These are phyloP conservation scores for Arthrinium phaeospermum DNA, from an alignment of 2,329 filamentous ascomycete species.

Conservation along the genomic window DNA sequence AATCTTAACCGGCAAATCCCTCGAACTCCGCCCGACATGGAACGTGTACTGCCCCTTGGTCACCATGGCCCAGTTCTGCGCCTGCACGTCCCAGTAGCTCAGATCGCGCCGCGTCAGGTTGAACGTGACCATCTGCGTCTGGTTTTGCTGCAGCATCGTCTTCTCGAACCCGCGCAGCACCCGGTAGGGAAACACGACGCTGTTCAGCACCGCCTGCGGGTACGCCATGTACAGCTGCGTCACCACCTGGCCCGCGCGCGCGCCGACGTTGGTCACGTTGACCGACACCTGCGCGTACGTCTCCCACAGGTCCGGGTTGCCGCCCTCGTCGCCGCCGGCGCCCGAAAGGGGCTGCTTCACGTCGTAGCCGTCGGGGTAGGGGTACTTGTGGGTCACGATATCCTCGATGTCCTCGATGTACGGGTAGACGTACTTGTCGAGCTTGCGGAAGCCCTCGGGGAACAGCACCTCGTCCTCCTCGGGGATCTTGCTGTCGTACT, in stretches of 20 bases:
- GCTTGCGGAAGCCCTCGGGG: conserved; percentile 62
- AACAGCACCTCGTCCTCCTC: conserved; percentile 63
- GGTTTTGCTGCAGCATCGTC: conserved; percentile 60
- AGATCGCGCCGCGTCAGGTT: conserved; percentile 70
- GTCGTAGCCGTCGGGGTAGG: conserved; percentile 63
- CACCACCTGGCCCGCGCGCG: conserved; percentile 47
- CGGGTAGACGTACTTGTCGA: conserved; percentile 76
- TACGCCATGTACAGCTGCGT: conserved; percentile 55
- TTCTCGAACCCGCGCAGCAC: conserved; percentile 79
- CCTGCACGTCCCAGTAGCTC: conserved; percentile 72
- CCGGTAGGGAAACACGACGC: conserved; percentile 67
- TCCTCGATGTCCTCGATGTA: conserved; percentile 63
- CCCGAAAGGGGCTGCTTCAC: conserved; percentile 56
- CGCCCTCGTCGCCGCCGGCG: conserved; percentile 72
- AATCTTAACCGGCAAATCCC: conserved; percentile 29
- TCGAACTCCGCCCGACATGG: conserved; percentile 44
- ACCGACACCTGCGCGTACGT: conserved; percentile 56
- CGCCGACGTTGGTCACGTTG: conserved; percentile 60
- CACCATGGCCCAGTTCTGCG: conserved; percentile 73
- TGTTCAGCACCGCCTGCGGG: conserved; percentile 36
- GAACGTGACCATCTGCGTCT: conserved; percentile 60
- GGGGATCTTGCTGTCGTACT: conserved; percentile 61
- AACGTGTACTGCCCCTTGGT: conserved; percentile 49
- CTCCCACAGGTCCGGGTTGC: conserved; percentile 70
- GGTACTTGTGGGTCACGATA: conserved; percentile 45